Percentiles rank a stretch among this genome's conserved stretches.
Evolutionary conservation across 371 early-diverging fungal genomes (phyloP).

Genomic region (Mucor racemosus): DNA sequence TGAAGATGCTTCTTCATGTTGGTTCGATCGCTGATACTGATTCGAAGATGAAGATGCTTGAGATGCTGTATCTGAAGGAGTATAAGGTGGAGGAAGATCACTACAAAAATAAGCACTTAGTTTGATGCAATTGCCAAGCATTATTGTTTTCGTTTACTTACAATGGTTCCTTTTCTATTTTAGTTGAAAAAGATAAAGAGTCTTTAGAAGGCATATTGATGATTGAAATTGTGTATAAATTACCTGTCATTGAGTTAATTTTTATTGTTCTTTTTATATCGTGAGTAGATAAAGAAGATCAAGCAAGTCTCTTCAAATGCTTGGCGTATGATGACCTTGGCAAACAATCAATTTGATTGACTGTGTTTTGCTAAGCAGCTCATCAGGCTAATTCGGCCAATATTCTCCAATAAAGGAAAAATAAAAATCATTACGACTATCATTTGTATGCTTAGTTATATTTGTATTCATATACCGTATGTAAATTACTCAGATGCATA

Average conservation of each 20-base stretch:
- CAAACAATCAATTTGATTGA: not conserved
- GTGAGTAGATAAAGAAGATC: not conserved
- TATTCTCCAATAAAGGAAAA: not conserved
- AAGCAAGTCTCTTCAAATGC: not conserved
- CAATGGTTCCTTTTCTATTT: constrained; percentile 6
- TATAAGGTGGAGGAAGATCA: constrained; percentile 27
- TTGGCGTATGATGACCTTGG: constrained; percentile 17
- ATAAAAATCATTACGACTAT: too few species aligned
- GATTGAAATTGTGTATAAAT: not conserved
- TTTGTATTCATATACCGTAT: too few species aligned
- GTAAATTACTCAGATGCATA: too few species aligned
- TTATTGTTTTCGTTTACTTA: too few species aligned
- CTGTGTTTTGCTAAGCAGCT: constrained; percentile 1
- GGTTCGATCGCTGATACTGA: too few species aligned
- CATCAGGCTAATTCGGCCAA: not conserved
- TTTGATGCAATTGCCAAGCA: too few species aligned
- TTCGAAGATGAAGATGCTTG: not conserved
- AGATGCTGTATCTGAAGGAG: not conserved
- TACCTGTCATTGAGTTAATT: constrained; percentile 21
- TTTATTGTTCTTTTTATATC: not conserved
- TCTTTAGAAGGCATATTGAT: not conserved
- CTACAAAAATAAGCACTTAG: too few species aligned
- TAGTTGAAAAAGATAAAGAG: not conserved
- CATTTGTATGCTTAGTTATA: too few species aligned
- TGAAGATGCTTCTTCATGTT: not conserved